Evolutionary conservation across 495 filamentous ascomycete genomes (phyloP).

Genomic region (Daldinia childiae): DNA sequence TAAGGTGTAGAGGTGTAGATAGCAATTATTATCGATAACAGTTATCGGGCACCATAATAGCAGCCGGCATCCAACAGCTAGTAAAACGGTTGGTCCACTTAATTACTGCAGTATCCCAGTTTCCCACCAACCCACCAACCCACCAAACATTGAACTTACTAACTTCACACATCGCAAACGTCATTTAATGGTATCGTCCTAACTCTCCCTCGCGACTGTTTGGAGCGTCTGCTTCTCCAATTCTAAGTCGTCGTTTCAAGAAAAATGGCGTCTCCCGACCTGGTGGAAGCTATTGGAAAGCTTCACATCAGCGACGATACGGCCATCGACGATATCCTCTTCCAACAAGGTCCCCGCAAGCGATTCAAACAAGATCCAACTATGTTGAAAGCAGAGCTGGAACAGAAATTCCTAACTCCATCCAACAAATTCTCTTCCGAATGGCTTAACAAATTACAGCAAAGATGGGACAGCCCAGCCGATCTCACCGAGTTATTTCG

Average conservation of each 20-base stretch:
- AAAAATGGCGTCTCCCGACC: slow-evolving; percentile 52
- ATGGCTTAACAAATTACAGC: slow-evolving; percentile 90
- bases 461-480: slow-evolving; percentile 83
- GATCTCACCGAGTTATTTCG: slow-evolving; percentile 83
- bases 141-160: not conserved
- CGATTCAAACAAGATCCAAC: slow-evolving; percentile 63
- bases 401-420: slow-evolving; percentile 80
- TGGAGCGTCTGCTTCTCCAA: not conserved
- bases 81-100: not conserved
- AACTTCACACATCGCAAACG: slow-evolving; percentile 11
- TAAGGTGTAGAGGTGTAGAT: too few species aligned
- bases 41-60: not conserved
- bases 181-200: slow-evolving; percentile 4
- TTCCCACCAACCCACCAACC: slow-evolving; percentile 19
- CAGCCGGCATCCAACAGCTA: not conserved
- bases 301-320: slow-evolving; percentile 48
- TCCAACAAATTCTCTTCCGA: slow-evolving; percentile 76
- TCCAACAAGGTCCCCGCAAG: slow-evolving; percentile 64
- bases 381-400: slow-evolving; percentile 72
- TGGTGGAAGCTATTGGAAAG: slow-evolving; percentile 52
- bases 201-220: not conserved
- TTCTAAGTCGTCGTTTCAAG: not conserved
- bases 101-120: not conserved
- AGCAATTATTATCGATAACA: not conserved
- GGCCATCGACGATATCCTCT: slow-evolving; percentile 68